Percentiles rank a stretch among this genome's conserved stretches.
Conservation (phyloP, 1,284 basidiomycete genomes). For the Trichosporon ovoides region DNA sequence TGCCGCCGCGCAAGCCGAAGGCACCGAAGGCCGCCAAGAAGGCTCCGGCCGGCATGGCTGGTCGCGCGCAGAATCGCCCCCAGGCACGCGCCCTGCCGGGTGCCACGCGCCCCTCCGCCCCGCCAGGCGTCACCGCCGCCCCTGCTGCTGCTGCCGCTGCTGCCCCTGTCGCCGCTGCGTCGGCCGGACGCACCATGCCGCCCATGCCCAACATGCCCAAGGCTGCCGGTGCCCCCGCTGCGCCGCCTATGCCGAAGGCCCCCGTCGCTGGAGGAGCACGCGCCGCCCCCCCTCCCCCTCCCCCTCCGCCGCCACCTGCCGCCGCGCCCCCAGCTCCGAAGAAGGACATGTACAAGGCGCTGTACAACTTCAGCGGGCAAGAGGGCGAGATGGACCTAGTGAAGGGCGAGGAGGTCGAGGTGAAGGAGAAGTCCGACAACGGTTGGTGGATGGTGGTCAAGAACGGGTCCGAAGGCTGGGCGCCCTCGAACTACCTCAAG, state of each 20-base stretch:
- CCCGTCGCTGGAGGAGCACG: slow-evolving; percentile 24
- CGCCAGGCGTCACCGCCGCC: slow-evolving; percentile 32
- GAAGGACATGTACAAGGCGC: slow-evolving; percentile 72
- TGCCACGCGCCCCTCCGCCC: slow-evolving; percentile 46
- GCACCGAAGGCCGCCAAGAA: slow-evolving; percentile 42
- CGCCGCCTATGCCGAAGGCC: slow-evolving; percentile 12
- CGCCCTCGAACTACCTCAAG: slow-evolving; percentile 89
- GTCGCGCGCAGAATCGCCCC: slow-evolving; percentile 38
- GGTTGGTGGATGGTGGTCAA: slow-evolving; percentile 97
- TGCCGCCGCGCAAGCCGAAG: slow-evolving; percentile 74
- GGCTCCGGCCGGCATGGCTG: slow-evolving; percentile 33
- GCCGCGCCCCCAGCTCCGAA: slow-evolving; percentile 60
- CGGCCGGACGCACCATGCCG: background rate
- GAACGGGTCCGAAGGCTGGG: slow-evolving; percentile 80
- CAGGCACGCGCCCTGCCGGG: slow-evolving; percentile 43
- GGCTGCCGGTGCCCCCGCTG: background rate
- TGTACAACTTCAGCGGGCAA: slow-evolving; percentile 83
- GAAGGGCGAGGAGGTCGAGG: slow-evolving; percentile 88
- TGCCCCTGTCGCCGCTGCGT: background rate
- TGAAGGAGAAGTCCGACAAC: slow-evolving; percentile 88
- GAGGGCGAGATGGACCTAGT: slow-evolving; percentile 82
- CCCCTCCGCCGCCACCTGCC: too few relatives aligned
- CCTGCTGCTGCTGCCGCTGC: background rate
- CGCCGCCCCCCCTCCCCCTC: slow-evolving; percentile 45
- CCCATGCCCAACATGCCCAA: slow-evolving; percentile 11